A percentile compares a stretch with the other conserved stretches of the same genome.
phyloP scores from a whole-genome alignment of 2,329 filamentous ascomycete genomes.

The Raffaelea deltoideospora region DNA sequence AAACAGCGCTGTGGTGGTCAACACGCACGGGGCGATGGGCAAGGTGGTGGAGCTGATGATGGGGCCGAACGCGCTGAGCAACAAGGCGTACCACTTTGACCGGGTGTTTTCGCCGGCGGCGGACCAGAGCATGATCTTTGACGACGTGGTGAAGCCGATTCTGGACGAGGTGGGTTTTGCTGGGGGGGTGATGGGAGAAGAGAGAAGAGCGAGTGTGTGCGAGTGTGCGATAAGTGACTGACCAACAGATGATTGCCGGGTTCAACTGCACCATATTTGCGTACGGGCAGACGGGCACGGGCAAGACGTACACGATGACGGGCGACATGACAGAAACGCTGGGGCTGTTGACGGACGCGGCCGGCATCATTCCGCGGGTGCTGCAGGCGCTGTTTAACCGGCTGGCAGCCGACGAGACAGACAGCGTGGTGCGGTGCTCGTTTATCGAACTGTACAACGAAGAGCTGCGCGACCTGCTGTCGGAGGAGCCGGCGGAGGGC shows the following conservation, averaged over 20 bases:
- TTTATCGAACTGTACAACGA: conserved; percentile 99
- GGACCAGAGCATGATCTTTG: conserved; percentile 85
- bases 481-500: conserved; percentile 65
- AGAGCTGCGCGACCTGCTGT: conserved; percentile 79
- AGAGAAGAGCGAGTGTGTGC: too few relatives aligned
- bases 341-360: conserved; percentile 75
- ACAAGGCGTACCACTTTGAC: conserved; percentile 95
- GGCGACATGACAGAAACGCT: conserved; percentile 85
- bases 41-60: conserved; percentile 75
- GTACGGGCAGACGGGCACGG: conserved; percentile 94
- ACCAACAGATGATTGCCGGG: conserved; percentile 64
- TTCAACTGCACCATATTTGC: conserved; percentile 99
- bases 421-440: conserved; percentile 89
- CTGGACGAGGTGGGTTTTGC: conserved; percentile 57
- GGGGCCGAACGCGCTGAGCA: conserved; percentile 82
- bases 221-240: too few relatives aligned
- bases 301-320: conserved; percentile 99
- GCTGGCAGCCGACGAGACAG: conserved; percentile 61
- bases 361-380: conserved; percentile 88
- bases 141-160: conserved; percentile 88
- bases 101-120: conserved; percentile 92
- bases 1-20: conserved; percentile 86
- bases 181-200: neutral
- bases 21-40: conserved; percentile 76
- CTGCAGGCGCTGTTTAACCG: conserved; percentile 76